Conservation (phyloP, 345 rosid species). For the Barbarea vulgaris region DNA sequence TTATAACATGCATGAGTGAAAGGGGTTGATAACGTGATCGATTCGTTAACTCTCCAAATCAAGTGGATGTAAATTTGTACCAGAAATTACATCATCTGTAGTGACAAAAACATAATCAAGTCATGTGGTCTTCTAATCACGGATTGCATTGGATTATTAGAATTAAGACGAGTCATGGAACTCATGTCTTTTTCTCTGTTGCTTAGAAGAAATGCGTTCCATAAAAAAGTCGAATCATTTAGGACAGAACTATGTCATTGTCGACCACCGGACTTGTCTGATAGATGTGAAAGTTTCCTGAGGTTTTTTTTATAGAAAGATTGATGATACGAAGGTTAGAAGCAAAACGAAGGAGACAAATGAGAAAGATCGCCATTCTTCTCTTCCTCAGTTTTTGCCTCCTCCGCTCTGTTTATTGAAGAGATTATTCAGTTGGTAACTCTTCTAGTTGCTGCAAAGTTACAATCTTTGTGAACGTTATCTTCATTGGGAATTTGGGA, state of each 20-base stretch:
- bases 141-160: not conserved
- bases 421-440: not conserved
- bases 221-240: not conserved
- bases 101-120: not conserved
- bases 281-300: not conserved
- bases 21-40: not conserved
- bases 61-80: not conserved
- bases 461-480: not conserved
- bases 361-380: constrained; percentile 13
- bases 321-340: not conserved
- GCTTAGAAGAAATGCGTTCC: not conserved
- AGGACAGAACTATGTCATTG: not conserved
- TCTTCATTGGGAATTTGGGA: not conserved
- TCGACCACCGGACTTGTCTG: not conserved
- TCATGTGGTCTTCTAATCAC: not conserved
- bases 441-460: too few relatives aligned
- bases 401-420: not conserved
- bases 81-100: not conserved
- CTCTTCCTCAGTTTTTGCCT: not conserved
- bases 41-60: not conserved
- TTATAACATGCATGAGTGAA: not conserved
- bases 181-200: not conserved
- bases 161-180: not conserved
- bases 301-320: not conserved
- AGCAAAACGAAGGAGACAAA: not conserved